Conservation (phyloP, 805 yeast genomes). For the Cyberlindnera subsufficiens region DNA sequence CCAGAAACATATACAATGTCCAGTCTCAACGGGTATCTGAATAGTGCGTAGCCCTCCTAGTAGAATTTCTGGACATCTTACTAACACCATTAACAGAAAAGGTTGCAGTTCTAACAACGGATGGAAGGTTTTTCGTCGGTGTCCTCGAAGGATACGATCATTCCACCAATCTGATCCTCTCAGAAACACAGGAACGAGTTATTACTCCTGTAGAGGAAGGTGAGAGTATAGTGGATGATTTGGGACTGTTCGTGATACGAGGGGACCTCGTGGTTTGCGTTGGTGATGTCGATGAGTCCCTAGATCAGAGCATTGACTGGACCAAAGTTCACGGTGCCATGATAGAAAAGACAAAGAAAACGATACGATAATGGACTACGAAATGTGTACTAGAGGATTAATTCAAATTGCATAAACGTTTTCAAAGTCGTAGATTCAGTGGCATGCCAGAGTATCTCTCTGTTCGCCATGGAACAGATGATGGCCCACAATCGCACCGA, state of each 20-base stretch:
- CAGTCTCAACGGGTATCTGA: conserved; percentile 4
- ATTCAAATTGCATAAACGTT: neutral
- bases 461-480: conserved; percentile 45
- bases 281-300: conserved; percentile 43
- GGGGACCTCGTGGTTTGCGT: conserved; percentile 55
- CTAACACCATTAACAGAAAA: conserved; percentile 27
- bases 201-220: conserved; percentile 30
- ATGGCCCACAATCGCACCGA: conserved; percentile 70
- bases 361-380: conserved; percentile 12
- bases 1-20: neutral
- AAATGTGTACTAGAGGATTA: neutral
- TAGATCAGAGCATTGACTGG: conserved; percentile 34
- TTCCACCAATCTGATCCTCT: conserved; percentile 52
- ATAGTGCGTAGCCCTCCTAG: neutral
- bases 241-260: conserved; percentile 49
- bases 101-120: conserved; percentile 52
- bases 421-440: conserved; percentile 5
- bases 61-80: neutral
- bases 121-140: conserved; percentile 47
- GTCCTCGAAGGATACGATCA: conserved; percentile 57
- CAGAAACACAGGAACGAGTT: conserved; percentile 45
- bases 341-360: conserved; percentile 19
- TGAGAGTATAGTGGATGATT: conserved; percentile 21
- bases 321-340: conserved; percentile 20
- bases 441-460: conserved; percentile 23